These are phyloP conservation scores for Backusella sp. DNA, from an alignment of 192 early-diverging fungal genomes.

Conservation along the genomic window DNA sequence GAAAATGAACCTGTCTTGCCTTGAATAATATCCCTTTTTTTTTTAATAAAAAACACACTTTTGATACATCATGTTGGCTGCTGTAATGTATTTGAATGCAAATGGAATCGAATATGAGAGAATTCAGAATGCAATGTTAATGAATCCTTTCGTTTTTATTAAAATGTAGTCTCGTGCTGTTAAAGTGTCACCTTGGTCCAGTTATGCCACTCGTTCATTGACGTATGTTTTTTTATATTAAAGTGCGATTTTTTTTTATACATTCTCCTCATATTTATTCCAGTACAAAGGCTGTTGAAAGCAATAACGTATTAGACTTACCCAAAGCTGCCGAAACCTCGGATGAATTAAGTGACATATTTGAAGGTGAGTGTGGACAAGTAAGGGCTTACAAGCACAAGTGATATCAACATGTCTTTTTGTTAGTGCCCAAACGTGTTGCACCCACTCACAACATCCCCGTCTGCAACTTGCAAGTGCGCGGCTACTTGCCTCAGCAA, in stretches of 20 bases:
- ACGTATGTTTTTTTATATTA: not conserved
- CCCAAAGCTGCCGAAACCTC: slow-evolving; percentile 8
- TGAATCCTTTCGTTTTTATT: not conserved
- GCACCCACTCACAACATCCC: slow-evolving; percentile 64
- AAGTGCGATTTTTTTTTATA: not conserved
- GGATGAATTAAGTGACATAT: slow-evolving; percentile 17
- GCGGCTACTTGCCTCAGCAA: slow-evolving; percentile 77
- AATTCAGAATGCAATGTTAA: not conserved
- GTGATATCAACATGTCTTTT: too few species aligned
- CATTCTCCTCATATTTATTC: not conserved
- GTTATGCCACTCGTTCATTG: not conserved
- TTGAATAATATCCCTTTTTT: not conserved
- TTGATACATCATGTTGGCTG: not conserved
- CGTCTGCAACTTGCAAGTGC: slow-evolving; percentile 75
- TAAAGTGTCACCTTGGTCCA: not conserved
- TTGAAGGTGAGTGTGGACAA: slow-evolving; percentile 15
- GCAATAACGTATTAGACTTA: not conserved
- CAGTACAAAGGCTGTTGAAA: slow-evolving; percentile 1
- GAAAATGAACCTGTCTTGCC: not conserved
- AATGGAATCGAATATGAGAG: not conserved
- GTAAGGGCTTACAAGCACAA: too few species aligned
- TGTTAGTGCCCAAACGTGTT: slow-evolving; percentile 42
- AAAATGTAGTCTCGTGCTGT: not conserved
- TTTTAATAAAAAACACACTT: not conserved
- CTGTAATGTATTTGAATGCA: not conserved